A percentile compares a stretch with the other conserved stretches of the same genome.
phyloP scores from a whole-genome alignment of 164 flowering plant species.

The Umbellularia californica region DNA sequence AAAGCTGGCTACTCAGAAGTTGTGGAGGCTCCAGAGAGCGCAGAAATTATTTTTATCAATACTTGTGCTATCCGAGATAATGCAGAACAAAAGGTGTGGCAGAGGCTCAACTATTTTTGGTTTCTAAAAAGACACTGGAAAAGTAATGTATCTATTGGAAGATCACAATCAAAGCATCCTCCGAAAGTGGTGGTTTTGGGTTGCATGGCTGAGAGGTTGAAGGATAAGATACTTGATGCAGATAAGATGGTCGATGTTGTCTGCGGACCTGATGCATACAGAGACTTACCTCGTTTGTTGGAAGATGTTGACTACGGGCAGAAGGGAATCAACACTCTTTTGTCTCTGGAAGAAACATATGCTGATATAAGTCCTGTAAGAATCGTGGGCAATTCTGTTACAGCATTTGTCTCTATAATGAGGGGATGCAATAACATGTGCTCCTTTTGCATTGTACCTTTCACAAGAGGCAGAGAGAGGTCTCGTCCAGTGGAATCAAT shows the following conservation, averaged over 20 bases:
- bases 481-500: constrained; percentile 97
- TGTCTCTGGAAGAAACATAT: constrained; percentile 97
- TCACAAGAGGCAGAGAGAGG: constrained; percentile 91
- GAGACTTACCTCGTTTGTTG: constrained; percentile 82
- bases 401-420: constrained; percentile 96
- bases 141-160: constrained; percentile 69
- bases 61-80: constrained; percentile 98
- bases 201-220: constrained; percentile 98
- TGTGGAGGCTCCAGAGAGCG: constrained; percentile 82
- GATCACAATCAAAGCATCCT: constrained; percentile 75
- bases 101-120: constrained; percentile 97
- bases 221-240: constrained; percentile 92
- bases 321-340: constrained; percentile 94
- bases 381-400: constrained; percentile 69
- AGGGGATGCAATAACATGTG: constrained; percentile 99
- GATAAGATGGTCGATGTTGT: constrained; percentile 99
- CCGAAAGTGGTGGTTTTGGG: constrained; percentile 96
- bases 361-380: constrained; percentile 94
- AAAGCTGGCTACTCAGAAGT: constrained; percentile 74
- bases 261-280: constrained; percentile 97
- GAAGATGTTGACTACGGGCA: constrained; percentile 95
- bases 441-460: constrained; percentile 95
- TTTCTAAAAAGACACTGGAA: constrained; percentile 97
- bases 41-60: constrained; percentile 90
- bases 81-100: constrained; percentile 97